Conservation (phyloP, 2,329 filamentous ascomycete genomes). For the Colletotrichum sp. region DNA sequence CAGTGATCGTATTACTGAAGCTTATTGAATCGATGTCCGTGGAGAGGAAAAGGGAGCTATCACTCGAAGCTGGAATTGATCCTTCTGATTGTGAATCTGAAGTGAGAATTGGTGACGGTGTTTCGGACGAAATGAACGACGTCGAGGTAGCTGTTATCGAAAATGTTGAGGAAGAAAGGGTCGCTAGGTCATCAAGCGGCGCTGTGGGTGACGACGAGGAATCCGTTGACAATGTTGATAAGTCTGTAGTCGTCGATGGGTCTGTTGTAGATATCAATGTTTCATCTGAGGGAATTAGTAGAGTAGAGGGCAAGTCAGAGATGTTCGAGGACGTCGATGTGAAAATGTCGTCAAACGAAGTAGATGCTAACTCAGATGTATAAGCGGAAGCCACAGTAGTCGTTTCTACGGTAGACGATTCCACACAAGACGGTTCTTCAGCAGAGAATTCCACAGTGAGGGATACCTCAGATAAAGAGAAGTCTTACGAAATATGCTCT, state of each 20-base stretch:
- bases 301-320: background rate
- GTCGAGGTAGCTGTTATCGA: background rate
- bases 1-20: background rate
- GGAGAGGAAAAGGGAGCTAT: background rate
- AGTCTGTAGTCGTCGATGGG: background rate
- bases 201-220: background rate
- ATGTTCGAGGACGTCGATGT: fast-evolving
- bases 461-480: no score
- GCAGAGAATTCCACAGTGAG: no score
- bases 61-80: background rate
- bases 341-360: background rate
- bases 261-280: background rate
- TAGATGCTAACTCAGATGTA: background rate
- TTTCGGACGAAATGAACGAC: background rate
- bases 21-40: background rate
- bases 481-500: no score
- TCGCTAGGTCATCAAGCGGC: background rate
- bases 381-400: no score
- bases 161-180: background rate
- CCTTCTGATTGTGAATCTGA: background rate
- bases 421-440: no score
- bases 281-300: fast-evolving
- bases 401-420: no score
- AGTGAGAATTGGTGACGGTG: background rate
- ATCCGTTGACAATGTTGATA: background rate